A percentile compares a stretch with the other conserved stretches of the same genome.
Evolutionary conservation across 805 yeast species (phyloP).

Genomic region (Metschnikowia borealis): DNA sequence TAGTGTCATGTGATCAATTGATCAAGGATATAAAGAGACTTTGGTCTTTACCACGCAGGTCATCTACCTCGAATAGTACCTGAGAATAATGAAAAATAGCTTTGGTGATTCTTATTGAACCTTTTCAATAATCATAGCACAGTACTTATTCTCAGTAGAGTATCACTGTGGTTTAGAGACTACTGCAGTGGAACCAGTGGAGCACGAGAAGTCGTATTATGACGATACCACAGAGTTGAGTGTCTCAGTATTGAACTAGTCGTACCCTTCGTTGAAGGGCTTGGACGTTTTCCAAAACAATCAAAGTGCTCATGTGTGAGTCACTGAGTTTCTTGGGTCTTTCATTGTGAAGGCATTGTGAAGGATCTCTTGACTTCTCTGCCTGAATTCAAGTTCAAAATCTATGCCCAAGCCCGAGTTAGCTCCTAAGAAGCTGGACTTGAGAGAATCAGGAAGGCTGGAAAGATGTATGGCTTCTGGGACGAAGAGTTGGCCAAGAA

Average conservation of each 20-base stretch:
- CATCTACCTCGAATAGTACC: no score
- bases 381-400: conserved; percentile 45
- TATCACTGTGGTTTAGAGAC: conserved; percentile 12
- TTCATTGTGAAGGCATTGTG: no score
- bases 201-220: conserved; percentile 41
- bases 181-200: conserved; percentile 9
- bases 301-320: conserved; percentile 84
- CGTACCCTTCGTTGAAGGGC: conserved; percentile 44
- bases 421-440: conserved; percentile 61
- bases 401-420: conserved; percentile 92
- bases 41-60: no score
- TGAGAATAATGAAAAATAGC: no score
- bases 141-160: no score
- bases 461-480: conserved; percentile 82
- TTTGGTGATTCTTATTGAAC: no score
- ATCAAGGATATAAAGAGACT: no score
- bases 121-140: no score
- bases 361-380: conserved; percentile 66
- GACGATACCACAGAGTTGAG: conserved; percentile 65
- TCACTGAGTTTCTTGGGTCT: conserved; percentile 94
- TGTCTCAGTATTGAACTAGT: conserved; percentile 34
- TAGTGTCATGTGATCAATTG: no score
- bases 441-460: conserved; percentile 70
- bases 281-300: conserved; percentile 29
- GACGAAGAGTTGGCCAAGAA: conserved; percentile 51